Conservation (phyloP, 148 eudicot species). For the Oxyria digyna region DNA sequence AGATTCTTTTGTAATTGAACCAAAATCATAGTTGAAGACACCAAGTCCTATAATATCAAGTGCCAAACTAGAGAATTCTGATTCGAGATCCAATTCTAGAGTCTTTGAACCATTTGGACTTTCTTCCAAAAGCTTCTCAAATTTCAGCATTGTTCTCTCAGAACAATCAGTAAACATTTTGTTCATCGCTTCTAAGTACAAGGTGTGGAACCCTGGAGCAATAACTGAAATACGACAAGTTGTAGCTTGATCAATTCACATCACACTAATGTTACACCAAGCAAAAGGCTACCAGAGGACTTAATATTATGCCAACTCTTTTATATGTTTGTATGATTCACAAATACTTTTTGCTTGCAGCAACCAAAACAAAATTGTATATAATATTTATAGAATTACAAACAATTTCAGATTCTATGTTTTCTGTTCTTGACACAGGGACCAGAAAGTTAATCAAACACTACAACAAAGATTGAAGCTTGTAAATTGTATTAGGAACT, state of each 20-base stretch:
- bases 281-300: not conserved
- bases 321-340: not conserved
- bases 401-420: too few relatives aligned
- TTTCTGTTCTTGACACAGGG: too few relatives aligned
- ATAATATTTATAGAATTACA: too few relatives aligned
- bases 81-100: slow-evolving; percentile 86
- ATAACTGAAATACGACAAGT: slow-evolving; percentile 45
- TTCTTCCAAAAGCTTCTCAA: slow-evolving; percentile 56
- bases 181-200: slow-evolving; percentile 94
- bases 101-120: slow-evolving; percentile 25
- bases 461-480: too few relatives aligned
- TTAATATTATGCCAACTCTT: not conserved
- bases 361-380: too few relatives aligned
- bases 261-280: not conserved
- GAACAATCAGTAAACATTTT: slow-evolving; percentile 68
- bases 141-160: slow-evolving; percentile 53
- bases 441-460: too few relatives aligned
- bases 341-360: not conserved
- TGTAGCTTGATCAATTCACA: not conserved
- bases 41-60: slow-evolving; percentile 98
- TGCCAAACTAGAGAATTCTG: slow-evolving; percentile 94
- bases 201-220: slow-evolving; percentile 93
- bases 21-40: slow-evolving; percentile 93
- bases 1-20: slow-evolving; percentile 91
- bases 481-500: too few relatives aligned